Evolutionary conservation across 306 rosid species (phyloP).

Genomic region (Cucurbita ficifolia): DNA sequence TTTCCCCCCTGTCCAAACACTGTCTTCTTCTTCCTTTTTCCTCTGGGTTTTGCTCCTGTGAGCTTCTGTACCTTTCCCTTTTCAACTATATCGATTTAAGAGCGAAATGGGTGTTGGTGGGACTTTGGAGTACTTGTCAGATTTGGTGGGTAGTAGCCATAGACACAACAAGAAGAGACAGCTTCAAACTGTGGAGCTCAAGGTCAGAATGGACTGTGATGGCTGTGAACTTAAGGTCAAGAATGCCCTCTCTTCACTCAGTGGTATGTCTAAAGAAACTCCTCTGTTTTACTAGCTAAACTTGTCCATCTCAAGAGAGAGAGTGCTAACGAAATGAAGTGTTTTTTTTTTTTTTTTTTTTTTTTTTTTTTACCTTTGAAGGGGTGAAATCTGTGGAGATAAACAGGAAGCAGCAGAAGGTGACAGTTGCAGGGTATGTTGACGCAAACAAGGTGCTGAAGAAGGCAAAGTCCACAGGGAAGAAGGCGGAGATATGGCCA

Average conservation of each 20-base stretch:
- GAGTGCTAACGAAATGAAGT: neutral
- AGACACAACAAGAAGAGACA: slow-evolving; percentile 67
- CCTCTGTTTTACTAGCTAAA: neutral
- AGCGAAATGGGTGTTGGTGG: slow-evolving; percentile 81
- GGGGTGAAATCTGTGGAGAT: slow-evolving; percentile 91
- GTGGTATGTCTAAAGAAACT: slow-evolving; percentile 35
- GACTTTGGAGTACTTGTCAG: slow-evolving; percentile 77
- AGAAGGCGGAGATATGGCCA: slow-evolving; percentile 90
- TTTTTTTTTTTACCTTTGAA: slow-evolving; percentile 6
- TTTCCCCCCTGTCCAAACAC: no score
- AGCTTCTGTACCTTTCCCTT: neutral
- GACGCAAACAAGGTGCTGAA: slow-evolving; percentile 84
- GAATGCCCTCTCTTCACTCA: slow-evolving; percentile 67
- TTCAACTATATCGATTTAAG: neutral
- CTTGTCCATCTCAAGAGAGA: no score
- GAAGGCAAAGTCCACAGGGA: slow-evolving; percentile 89
- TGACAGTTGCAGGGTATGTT: slow-evolving; percentile 66
- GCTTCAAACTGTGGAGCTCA: slow-evolving; percentile 76
- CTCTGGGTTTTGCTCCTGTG: neutral
- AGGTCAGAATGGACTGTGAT: slow-evolving; percentile 96
- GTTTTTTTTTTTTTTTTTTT: neutral
- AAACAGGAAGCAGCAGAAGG: slow-evolving; percentile 92
- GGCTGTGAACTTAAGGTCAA: slow-evolving; percentile 97
- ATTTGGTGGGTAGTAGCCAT: slow-evolving; percentile 47
- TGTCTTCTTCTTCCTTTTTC: no score